Evolutionary conservation across 331 rosid species (phyloP), one percentile per base, ranked within the genome.

Genomic region (Pyracantha coccinea): DNA sequence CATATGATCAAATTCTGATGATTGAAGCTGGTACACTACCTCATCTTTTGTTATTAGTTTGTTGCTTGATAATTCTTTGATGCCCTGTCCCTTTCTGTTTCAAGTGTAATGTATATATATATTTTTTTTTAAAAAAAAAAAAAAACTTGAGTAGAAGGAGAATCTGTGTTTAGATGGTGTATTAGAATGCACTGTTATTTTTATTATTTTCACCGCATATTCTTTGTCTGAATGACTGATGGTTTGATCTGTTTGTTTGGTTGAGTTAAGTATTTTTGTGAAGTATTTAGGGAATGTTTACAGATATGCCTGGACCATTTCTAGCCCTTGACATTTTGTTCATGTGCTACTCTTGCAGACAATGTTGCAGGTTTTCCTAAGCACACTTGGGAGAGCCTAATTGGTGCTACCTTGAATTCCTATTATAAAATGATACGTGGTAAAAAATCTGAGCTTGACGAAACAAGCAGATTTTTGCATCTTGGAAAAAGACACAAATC

Each of bases 341-440:
- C 35, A 78, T 41, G 45, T 58, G 19, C 15, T 45, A 15, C 45
- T 77, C 58, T 76, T 71, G 58, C 85, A 88, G 95, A 73, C n/a
- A 58, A 2, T 72, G 53, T 76, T 62, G 84, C 82, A 29, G 91
- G 87, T 45, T 24, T 62, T 32, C 76, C 87, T 63, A 85, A 68
- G 80, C 59, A 59, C 59, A 77, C 78, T 61, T 87, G 87, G 92
- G 84, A 90, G 84, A 83, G 95, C 83, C 76, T 92, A 81, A 72
- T 92, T 71, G 97, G 99, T 38, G 86, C 92, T 53, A 75, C 88
- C 65, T 13, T 94, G 72, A 76, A 79, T 73, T 90, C 95, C 58
- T 84, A 85, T 79, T 71, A 79, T 72, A 82, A 83, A 79, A 69
- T 85, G 70, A 66, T 11, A 67, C 28, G 63, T 16, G 35, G 70